A percentile compares a stretch with the other conserved stretches of the same genome.
These are phyloP conservation scores for Suillus subalutaceus DNA, from an alignment of 768 basidiomycete genomes.

Conservation along the genomic window DNA sequence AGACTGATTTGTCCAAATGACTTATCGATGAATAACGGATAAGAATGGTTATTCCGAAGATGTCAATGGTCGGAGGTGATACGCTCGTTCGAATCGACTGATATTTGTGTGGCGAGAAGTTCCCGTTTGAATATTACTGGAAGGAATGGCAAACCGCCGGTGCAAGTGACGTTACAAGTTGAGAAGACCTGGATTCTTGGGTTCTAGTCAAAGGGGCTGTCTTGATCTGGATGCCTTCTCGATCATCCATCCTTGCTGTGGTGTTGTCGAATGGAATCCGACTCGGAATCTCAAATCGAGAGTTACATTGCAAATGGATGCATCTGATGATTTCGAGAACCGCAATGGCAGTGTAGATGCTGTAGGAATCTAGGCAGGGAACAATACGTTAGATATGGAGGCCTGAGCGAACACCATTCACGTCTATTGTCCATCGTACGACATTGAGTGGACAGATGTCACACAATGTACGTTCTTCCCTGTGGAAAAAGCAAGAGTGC, in stretches of 20 bases:
- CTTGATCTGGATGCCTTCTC: not conserved
- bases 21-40: constrained; percentile 6
- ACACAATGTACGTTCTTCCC: not conserved
- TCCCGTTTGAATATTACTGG: not conserved
- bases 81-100: not conserved
- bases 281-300: not conserved
- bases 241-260: not conserved
- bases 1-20: not conserved
- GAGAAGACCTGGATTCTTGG: not conserved
- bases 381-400: not conserved
- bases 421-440: not conserved
- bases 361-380: not conserved
- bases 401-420: not conserved
- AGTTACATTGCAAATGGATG: not conserved
- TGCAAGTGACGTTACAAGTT: not conserved
- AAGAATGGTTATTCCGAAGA: not conserved
- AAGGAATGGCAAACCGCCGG: not conserved
- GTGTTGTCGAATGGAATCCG: not conserved
- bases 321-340: constrained; percentile 1
- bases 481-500: not conserved
- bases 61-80: not conserved
- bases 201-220: not conserved
- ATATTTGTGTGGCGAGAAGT: not conserved
- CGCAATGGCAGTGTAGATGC: not conserved
- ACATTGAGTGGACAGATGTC: not conserved